Evolutionary conservation across 2,329 filamentous ascomycete species (phyloP).

Genomic region (Beauveria varroae): DNA sequence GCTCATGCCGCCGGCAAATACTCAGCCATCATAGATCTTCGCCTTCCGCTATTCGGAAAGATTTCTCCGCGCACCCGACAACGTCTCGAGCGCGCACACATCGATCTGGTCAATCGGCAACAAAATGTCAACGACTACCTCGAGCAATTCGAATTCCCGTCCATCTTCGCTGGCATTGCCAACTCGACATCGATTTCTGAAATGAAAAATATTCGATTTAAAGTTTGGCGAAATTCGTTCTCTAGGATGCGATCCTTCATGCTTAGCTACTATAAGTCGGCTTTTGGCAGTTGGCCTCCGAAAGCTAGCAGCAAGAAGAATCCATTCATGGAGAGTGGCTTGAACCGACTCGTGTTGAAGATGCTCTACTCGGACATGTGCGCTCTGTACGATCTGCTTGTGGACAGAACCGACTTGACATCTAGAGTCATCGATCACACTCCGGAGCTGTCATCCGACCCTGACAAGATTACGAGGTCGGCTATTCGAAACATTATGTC

Average conservation of each 20-base stretch:
- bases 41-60: conserved; percentile 60
- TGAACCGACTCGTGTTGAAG: conserved; percentile 76
- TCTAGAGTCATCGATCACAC: conserved; percentile 68
- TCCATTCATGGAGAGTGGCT: conserved; percentile 72
- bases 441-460: conserved; percentile 45
- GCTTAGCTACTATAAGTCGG: conserved; percentile 55
- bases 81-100: conserved; percentile 71
- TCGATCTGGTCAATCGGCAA: conserved; percentile 70
- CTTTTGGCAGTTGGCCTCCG: conserved; percentile 72
- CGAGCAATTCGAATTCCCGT: conserved; percentile 86
- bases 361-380: conserved; percentile 82
- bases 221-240: conserved; percentile 73
- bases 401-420: conserved; percentile 71
- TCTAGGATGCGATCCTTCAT: conserved; percentile 66
- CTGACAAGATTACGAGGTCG: conserved; percentile 54
- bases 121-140: conserved; percentile 64
- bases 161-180: conserved; percentile 79
- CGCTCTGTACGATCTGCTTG: conserved; percentile 79
- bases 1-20: conserved; percentile 87
- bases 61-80: conserved; percentile 66
- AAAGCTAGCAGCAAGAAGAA: conserved; percentile 92
- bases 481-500: conserved; percentile 72
- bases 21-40: conserved; percentile 58
- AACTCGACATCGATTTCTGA: conserved; percentile 73
- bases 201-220: conserved; percentile 72